These are phyloP conservation scores for Solanum raphanifolium DNA, from an alignment of 257 asterid genomes.

Conservation along the genomic window DNA sequence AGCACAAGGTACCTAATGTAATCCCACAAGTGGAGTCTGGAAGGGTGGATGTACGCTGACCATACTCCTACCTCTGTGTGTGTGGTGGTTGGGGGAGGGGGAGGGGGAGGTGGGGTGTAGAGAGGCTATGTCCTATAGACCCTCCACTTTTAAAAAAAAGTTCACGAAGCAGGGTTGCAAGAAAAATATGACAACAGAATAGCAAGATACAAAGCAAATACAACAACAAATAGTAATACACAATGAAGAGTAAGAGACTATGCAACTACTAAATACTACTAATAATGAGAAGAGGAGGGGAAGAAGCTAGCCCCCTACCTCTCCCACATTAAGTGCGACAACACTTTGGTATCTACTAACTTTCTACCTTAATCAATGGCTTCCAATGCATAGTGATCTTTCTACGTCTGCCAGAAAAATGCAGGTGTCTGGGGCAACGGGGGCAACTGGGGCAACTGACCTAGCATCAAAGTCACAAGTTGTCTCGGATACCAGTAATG, in stretches of 20 bases:
- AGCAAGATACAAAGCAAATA: not conserved
- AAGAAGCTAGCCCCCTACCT: not conserved
- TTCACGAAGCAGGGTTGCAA: not conserved
- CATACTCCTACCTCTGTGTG: not conserved
- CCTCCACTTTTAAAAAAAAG: not conserved
- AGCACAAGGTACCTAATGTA: not conserved
- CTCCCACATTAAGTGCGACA: not conserved
- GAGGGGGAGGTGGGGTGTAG: not conserved
- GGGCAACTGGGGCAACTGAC: conserved; percentile 51
- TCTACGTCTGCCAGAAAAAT: conserved; percentile 51
- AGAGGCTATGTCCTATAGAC: not conserved
- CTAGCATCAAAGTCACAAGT: conserved; percentile 68
- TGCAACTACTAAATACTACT: not conserved
- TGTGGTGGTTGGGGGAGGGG: not conserved
- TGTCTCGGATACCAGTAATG: conserved; percentile 48
- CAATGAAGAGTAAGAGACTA: not conserved
- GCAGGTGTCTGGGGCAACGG: conserved; percentile 80
- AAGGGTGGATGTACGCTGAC: not conserved
- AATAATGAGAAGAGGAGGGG: not conserved
- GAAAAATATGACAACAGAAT: not conserved
- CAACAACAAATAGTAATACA: not conserved
- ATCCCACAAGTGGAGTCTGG: not conserved
- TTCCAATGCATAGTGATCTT: not conserved
- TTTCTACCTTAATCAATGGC: not conserved
- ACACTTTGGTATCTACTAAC: not conserved